Evolutionary conservation across 306 rosid genomes (phyloP).

Genomic region (Quercus parvula): DNA sequence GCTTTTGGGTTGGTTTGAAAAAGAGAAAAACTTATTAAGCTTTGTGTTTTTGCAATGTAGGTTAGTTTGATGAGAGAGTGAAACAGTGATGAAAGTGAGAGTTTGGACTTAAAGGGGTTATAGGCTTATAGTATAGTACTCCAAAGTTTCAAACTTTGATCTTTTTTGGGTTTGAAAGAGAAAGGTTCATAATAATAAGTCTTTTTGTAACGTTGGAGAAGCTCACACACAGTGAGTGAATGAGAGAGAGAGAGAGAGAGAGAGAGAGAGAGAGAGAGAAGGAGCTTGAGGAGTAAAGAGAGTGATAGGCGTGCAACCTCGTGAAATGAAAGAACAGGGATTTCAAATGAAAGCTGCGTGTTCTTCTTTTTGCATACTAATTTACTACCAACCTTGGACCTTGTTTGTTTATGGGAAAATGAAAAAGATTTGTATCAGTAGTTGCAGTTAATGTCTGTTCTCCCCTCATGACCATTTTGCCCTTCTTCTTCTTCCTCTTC

Average conservation of each 20-base stretch:
- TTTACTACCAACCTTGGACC: slow-evolving; percentile 20
- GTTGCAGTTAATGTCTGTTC: slow-evolving; percentile 1
- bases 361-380: neutral
- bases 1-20: slow-evolving; percentile 12
- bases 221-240: neutral
- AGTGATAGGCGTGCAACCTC: slow-evolving; percentile 78
- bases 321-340: slow-evolving; percentile 68
- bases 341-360: slow-evolving; percentile 78
- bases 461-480: neutral
- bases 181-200: neutral
- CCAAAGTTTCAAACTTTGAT: neutral
- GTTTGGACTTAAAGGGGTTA: neutral
- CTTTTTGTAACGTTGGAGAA: neutral
- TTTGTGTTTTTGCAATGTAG: neutral
- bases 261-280: slow-evolving; percentile 12
- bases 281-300: slow-evolving; percentile 20
- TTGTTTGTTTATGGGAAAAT: slow-evolving; percentile 27
- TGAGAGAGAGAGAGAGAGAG: slow-evolving; percentile 1
- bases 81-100: neutral
- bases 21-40: neutral
- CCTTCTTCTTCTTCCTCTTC: neutral
- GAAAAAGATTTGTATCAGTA: slow-evolving; percentile 4
- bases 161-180: neutral
- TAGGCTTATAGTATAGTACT: neutral
- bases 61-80: neutral